Conservation (phyloP, 768 basidiomycete genomes). For the Leccinum variicolor region DNA sequence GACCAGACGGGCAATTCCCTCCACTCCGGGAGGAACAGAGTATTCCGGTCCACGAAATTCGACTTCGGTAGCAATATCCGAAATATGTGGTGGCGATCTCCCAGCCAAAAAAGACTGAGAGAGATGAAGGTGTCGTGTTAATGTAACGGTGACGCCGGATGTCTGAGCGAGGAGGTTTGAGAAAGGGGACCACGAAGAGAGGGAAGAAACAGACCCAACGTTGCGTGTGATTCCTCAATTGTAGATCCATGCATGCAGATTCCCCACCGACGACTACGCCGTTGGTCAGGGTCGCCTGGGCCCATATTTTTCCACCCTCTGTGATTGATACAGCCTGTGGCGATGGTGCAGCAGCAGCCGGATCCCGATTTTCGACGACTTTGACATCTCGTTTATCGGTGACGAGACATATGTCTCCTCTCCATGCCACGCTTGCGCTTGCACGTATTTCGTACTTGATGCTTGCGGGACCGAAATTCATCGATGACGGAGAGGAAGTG, state of each 20-base stretch:
- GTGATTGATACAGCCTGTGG: conserved; percentile 65
- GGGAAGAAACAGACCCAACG: conserved; percentile 56
- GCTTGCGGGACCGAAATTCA: conserved; percentile 65
- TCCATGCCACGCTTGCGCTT: conserved; percentile 71
- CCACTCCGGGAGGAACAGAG: conserved; percentile 65
- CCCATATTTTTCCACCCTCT: conserved; percentile 79
- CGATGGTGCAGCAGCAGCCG: conserved; percentile 31
- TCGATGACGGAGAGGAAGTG: conserved; percentile 61
- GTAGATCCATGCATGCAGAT: conserved; percentile 68
- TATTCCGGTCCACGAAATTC: conserved; percentile 76
- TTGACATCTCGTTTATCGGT: conserved; percentile 58
- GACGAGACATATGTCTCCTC: conserved; percentile 67
- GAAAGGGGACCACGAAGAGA: background rate
- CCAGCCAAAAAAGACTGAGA: conserved; percentile 33
- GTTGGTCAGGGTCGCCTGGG: conserved; percentile 63
- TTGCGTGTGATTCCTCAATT: conserved; percentile 77
- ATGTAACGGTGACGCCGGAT: conserved; percentile 56
- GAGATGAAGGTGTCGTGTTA: conserved; percentile 60
- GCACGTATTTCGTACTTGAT: conserved; percentile 74
- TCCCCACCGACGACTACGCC: conserved; percentile 65
- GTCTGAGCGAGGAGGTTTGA: conserved; percentile 45
- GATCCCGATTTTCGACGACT: conserved; percentile 55
- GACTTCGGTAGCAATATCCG: conserved; percentile 65
- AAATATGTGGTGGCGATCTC: conserved; percentile 41
- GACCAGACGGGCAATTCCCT: conserved; percentile 76